Evolutionary conservation across 2,329 filamentous ascomycete species (phyloP), one percentile per base, ranked within the genome.

Genomic region (Fusarium burgessii): DNA sequence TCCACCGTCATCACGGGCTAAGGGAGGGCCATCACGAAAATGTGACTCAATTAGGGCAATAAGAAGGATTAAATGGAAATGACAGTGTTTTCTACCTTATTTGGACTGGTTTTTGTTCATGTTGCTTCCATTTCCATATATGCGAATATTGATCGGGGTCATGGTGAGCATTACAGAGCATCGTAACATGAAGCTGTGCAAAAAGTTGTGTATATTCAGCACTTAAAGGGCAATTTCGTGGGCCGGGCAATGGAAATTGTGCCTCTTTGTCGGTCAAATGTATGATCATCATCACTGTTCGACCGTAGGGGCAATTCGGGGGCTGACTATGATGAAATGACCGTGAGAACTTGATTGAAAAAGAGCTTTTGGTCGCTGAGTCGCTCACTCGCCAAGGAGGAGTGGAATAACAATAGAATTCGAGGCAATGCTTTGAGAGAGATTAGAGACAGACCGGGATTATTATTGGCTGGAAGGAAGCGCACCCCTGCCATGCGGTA

Each of bases 291-390:
- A 29, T 58, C 23, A 36, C 56, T 58, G 56, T 56, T 43, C 29
- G 23, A 41, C 58, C 41, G 36, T n/a, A 42, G 52, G 47, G 52
- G 41, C 23, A 41, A 36, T 50, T 61, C 49, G 58, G 68, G 49
- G 64, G 59, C 51, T 70, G 59, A 66, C 59, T 42, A 54, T 33
- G 42, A 55, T 41, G 43, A 58, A 62, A 25, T 65, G 54, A 23
- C 40, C 32, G 46, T 65, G 58, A 46, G 45, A 70, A 47, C 42
- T 59, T 45, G 69, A 66, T 66, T 70, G 23, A 58, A 54, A 55
- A 66, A 66, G 41, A 57, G 56, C 32, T 58, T 69, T 69, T 55
- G 64, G 42, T 72, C 41, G 56, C 69, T 66, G 68, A 71, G 64
- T 69, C 55, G 61, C 65, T 66, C 56, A 50, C 54, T 72, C 56